These are phyloP conservation scores for Eucalyptus sp. DNA, from an alignment of 345 rosid genomes.

Conservation along the genomic window DNA sequence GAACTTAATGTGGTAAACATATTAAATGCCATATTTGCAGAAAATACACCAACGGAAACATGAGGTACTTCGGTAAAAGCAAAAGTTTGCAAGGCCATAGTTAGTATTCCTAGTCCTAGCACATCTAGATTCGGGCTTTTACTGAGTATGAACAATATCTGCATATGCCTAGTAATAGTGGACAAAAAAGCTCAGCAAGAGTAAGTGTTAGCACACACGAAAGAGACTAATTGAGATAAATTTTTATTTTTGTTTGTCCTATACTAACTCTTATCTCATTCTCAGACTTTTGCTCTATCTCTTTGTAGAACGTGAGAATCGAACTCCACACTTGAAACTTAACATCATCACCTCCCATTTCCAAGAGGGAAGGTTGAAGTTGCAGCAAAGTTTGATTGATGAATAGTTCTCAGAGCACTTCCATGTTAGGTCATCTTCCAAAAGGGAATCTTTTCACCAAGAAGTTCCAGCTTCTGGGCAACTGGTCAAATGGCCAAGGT, in stretches of 20 bases:
- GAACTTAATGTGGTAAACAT: neutral
- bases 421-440: conserved; percentile 94
- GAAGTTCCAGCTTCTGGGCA: conserved; percentile 91
- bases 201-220: neutral
- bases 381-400: conserved; percentile 91
- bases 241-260: fast-evolving
- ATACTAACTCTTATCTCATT: fast-evolving
- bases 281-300: fast-evolving
- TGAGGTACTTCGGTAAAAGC: fast-evolving
- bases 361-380: conserved; percentile 37
- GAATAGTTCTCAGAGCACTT: conserved; percentile 65
- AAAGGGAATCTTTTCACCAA: conserved; percentile 65
- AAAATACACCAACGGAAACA: neutral
- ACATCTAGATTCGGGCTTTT: neutral
- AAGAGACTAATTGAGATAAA: neutral
- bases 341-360: fast-evolving
- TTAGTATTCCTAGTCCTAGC: neutral
- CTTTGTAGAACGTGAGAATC: fast-evolving
- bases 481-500: conserved; percentile 97
- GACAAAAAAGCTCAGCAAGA: neutral
- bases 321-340: fast-evolving
- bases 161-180: neutral
- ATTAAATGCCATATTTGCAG: neutral
- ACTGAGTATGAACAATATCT: neutral
- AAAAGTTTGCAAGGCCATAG: neutral